Evolutionary conservation across 2,329 filamentous ascomycete genomes (phyloP).

Genomic region (Pseudocercospora cruenta): DNA sequence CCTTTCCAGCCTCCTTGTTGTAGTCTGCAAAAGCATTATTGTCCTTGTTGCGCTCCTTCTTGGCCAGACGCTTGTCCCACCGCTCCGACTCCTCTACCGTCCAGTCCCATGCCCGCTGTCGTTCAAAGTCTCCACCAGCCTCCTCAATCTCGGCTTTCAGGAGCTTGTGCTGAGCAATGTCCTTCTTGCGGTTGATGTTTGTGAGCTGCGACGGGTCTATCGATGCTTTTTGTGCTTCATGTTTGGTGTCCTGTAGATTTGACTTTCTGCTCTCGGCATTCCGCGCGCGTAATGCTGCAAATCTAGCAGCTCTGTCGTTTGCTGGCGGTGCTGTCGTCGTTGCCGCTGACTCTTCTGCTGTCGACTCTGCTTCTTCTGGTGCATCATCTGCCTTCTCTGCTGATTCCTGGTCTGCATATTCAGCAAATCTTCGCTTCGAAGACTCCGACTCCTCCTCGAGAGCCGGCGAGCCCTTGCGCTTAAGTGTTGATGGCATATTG

Average conservation of each 20-base stretch:
- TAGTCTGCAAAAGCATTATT: constrained; percentile 91
- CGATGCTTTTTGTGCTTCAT: constrained; percentile 77
- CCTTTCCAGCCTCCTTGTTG: constrained; percentile 81
- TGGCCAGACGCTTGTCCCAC: constrained; percentile 89
- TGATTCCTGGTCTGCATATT: constrained; percentile 23
- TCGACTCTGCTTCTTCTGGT: constrained; percentile 19
- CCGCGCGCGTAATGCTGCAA: constrained; percentile 83
- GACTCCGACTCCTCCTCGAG: constrained; percentile 38
- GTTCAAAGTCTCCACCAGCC: constrained; percentile 88
- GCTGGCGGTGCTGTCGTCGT: constrained; percentile 41
- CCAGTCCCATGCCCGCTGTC: constrained; percentile 98
- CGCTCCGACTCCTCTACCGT: constrained; percentile 90
- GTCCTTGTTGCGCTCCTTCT: constrained; percentile 79
- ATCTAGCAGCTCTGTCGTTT: constrained; percentile 73
- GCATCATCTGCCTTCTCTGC: constrained; percentile 19
- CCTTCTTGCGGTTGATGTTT: constrained; percentile 80
- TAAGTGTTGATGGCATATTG: constrained; percentile 33
- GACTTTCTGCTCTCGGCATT: constrained; percentile 59
- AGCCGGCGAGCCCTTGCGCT: constrained; percentile 43
- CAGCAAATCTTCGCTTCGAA: constrained; percentile 42
- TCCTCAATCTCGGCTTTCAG: constrained; percentile 89
- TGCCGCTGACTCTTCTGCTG: constrained; percentile 33
- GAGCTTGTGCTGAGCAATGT: constrained; percentile 87
- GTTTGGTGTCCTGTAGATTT: constrained; percentile 82
- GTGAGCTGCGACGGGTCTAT: constrained; percentile 77